Conservation (phyloP, 2,329 filamentous ascomycete species). For the Pleomassaria siparia region DNA sequence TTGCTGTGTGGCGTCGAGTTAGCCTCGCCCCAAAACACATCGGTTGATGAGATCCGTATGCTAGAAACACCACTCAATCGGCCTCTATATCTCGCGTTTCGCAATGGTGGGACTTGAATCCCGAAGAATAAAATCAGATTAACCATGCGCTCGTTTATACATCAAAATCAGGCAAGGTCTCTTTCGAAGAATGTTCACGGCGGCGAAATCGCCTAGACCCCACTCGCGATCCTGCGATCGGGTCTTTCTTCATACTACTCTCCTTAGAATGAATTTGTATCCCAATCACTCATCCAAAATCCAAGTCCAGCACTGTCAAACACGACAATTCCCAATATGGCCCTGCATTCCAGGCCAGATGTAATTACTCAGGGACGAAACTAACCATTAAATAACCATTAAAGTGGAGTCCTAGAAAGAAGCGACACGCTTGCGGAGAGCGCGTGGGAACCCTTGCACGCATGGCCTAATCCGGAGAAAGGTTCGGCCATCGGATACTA, state of each 20-base stretch:
- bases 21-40: not conserved
- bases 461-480: not conserved
- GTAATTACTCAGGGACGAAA: too few species aligned
- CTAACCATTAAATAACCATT: too few species aligned
- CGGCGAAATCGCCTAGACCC: too few species aligned
- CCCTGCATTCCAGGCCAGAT: too few species aligned
- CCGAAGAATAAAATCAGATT: not conserved
- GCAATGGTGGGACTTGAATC: not conserved
- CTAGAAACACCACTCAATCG: not conserved
- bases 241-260: too few species aligned
- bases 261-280: too few species aligned
- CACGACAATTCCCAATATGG: too few species aligned
- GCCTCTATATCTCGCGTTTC: conserved; percentile 1
- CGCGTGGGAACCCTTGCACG: not conserved
- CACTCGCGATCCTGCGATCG: too few species aligned
- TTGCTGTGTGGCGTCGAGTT: not conserved
- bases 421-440: not conserved
- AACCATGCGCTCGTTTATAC: not conserved
- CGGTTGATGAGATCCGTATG: not conserved
- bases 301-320: too few species aligned
- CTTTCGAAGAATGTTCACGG: too few species aligned
- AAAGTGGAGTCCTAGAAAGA: not conserved
- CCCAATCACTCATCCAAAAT: too few species aligned
- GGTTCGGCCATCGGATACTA: not conserved
- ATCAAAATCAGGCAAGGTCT: not conserved